These are phyloP conservation scores for Tuber umbilicatum DNA, from an alignment of 495 filamentous ascomycete species.

Conservation along the genomic window DNA sequence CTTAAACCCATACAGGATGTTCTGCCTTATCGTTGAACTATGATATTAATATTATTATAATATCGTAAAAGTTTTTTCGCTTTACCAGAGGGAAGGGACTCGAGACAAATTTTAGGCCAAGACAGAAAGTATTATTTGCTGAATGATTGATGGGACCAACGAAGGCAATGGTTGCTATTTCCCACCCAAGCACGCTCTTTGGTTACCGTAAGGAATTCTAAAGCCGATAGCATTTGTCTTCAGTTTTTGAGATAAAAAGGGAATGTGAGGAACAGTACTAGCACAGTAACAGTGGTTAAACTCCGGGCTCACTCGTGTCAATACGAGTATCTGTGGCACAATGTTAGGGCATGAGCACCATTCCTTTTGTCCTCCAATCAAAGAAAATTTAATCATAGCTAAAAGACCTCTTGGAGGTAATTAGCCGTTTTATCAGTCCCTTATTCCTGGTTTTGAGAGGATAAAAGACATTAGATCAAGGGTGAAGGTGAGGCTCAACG, in stretches of 20 bases:
- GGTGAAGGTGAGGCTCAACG: background rate
- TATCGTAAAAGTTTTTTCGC: too few species aligned
- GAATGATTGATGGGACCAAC: background rate
- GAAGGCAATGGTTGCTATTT: background rate
- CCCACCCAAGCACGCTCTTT: background rate
- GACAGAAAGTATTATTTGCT: background rate
- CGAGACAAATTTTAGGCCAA: background rate
- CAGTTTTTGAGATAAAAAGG: too few species aligned
- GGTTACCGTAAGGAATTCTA: background rate
- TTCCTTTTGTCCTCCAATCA: background rate
- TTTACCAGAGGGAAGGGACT: background rate
- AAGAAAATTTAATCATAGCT: background rate
- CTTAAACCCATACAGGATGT: background rate
- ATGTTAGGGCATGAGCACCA: background rate
- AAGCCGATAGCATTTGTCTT: background rate
- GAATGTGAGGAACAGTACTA: too few species aligned
- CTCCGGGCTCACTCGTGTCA: too few species aligned
- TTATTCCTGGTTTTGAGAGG: background rate
- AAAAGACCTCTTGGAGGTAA: background rate
- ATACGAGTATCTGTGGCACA: too few species aligned
- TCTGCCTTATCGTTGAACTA: background rate
- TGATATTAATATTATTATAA: too few species aligned
- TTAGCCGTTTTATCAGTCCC: background rate
- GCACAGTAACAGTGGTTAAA: too few species aligned
- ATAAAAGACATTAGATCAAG: background rate